phyloP scores from a whole-genome alignment of 176 grass and related monocot species.

The Eleusine indica region DNA sequence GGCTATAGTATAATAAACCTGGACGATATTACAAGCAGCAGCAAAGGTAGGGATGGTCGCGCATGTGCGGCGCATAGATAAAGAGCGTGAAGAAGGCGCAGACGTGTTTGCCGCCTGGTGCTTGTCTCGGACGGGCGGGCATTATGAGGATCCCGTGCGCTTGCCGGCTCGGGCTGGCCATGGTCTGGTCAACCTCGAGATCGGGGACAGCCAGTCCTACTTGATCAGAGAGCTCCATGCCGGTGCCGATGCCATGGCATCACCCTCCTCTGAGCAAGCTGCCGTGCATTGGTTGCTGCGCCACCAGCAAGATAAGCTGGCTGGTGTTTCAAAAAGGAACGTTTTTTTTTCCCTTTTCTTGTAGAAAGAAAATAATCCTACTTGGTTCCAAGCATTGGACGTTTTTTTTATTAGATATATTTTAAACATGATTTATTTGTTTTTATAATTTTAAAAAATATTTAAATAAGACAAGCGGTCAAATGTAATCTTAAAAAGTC shows the following conservation, averaged over 20 bases:
- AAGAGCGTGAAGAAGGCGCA: background rate
- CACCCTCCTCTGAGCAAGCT: slow-evolving; percentile 24
- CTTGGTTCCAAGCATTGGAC: background rate
- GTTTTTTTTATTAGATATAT: no score
- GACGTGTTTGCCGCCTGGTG: slow-evolving; percentile 8
- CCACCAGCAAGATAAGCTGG: background rate
- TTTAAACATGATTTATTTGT: no score
- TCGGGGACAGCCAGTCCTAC: slow-evolving; percentile 41
- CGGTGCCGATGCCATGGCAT: slow-evolving; percentile 3
- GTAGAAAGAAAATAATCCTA: background rate
- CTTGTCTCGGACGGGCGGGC: background rate
- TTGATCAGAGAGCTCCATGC: slow-evolving; percentile 31
- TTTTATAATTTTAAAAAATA: no score
- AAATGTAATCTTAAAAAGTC: no score
- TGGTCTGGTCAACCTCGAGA: slow-evolving; percentile 57
- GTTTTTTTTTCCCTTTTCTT: background rate
- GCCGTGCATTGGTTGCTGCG: slow-evolving; percentile 40
- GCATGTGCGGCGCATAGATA: background rate
- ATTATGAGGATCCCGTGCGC: slow-evolving; percentile 42
- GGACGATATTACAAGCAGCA: no score
- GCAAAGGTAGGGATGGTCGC: background rate
- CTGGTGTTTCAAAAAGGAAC: background rate
- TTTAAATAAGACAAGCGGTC: no score
- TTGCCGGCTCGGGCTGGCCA: background rate
- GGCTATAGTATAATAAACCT: background rate